Evolutionary conservation across 495 filamentous ascomycete species (phyloP).

Genomic region (Penicillium maclennaniae): DNA sequence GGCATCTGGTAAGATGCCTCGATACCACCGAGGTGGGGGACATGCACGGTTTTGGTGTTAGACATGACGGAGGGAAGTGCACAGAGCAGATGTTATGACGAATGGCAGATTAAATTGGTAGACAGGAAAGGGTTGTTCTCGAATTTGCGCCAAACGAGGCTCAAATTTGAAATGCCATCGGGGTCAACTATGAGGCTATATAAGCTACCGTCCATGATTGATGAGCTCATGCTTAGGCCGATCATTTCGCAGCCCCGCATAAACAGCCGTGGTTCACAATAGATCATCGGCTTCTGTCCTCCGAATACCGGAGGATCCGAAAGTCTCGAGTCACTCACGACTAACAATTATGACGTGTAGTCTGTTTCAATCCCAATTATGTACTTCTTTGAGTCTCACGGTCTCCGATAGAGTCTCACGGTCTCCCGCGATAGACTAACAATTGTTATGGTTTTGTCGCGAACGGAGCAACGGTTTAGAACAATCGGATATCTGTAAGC

Average conservation of each 20-base stretch:
- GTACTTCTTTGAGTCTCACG: no score
- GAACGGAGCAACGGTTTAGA: no score
- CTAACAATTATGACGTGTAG: no score
- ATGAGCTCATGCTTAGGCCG: not conserved
- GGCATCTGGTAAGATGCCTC: conserved; percentile 34
- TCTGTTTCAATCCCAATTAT: no score
- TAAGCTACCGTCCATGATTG: not conserved
- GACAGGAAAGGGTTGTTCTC: not conserved
- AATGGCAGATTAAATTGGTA: not conserved
- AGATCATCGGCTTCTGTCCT: no score
- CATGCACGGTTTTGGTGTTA: conserved; percentile 22
- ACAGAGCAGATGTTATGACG: not conserved
- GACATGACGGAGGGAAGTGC: conserved; percentile 7
- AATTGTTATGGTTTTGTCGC: no score
- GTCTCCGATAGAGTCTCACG: no score
- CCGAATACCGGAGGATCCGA: no score
- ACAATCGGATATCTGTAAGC: no score
- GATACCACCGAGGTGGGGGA: conserved; percentile 37
- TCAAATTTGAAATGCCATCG: not conserved
- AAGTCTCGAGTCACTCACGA: no score
- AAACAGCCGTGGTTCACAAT: no score
- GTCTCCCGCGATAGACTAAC: no score
- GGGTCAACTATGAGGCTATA: not conserved
- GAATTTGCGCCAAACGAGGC: not conserved
- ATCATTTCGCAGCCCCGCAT: not conserved